Base-by-base conservation (phyloP, 148 eudicot genomes). In the Rhododendron vialii region DNA sequence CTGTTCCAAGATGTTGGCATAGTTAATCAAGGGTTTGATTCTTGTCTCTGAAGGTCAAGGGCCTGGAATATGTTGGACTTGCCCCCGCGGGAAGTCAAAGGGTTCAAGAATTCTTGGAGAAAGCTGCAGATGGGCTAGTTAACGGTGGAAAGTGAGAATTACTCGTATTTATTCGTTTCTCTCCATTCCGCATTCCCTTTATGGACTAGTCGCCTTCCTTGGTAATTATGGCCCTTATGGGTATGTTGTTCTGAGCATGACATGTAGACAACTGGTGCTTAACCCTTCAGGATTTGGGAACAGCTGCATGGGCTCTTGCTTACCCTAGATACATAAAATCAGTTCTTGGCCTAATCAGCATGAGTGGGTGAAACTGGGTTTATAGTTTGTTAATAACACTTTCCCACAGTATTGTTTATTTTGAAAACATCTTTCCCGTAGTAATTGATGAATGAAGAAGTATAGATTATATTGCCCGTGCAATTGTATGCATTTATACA, bases 1-100 rank as follows among this genome's bases (percentile, higher is more conserved):
- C 38, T 20, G 12, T 26, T 22, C 33, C 36, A n/a, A 15, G 50
- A 48, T 84, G 86, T 28, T 78, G 11, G 57, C 6, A 50, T 22
- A 48, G 13, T 35, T 83, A 5, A 79, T 79, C 55, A 20, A 77
- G 26, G 14, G 47, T 57, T 75, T 67, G 81, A n/a, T 43, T 82
- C 36, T 67, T 71, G 73, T 50, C 85, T 81, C 86, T 87, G 61
- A 84, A 95, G 99, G 99, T 96, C 85, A 89, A 78, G 88, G 92
- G 90, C 63, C 92, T 96, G 45, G 99, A 96, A 90, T 87, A 83
- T 57, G 82, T 92, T 1, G 98, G 99, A 55, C 89, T 96, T 89
- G 99, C 99, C 73, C 99, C 99, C 3, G 85, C 91, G 89, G 99
- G 99, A 69, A 96, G 99, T 82, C 94, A 90, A 90, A 93, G 99